Evolutionary conservation across 2,329 filamentous ascomycete genomes (phyloP), one percentile per base, ranked within the genome.

Genomic region (Elsinoe batatas): DNA sequence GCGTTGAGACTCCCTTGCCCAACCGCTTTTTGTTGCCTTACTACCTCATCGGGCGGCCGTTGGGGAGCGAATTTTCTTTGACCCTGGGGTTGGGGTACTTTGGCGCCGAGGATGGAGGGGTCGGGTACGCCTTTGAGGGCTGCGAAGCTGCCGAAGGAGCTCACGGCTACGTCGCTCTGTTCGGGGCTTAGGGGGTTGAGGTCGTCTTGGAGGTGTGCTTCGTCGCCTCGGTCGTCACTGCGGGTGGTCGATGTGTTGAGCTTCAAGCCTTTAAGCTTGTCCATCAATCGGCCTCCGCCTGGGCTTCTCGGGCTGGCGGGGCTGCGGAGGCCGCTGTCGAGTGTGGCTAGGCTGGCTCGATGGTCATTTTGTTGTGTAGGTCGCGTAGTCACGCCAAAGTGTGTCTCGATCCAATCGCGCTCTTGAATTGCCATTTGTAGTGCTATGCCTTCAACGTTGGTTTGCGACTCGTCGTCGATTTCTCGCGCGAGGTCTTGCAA

Each of bases 351-450:
- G 12, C 60, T 58, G 15, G 66, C 66, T 37, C 53, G 32, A 40
- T 55, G 53, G 36, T 17, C 59, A 35, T 53, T 54, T 61, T 49
- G 63, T 46, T 59, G 57, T 12, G 67, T 68, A 5, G 69, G 73
- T 59, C 69, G 75, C 54, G 71, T 69, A 40, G 64, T 67, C 1
- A 88, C 74, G 5, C 85, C 85, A 68, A 95, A 95, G 63, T 90
- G 88, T 46, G 83, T 76, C 64, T 88, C 80, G 53, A 95, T 90
- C 89, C 89, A 95, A 62, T 87, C 79, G 66, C 84, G 87, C 69
- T 95, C 90, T 57, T 88, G 82, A 47, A 88, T 68, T 0, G 85
- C 88, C 85, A 95, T 95, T 66, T 88, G 82, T 56, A 94, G 72
- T 1, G 87, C 90, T 15, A 95, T 81, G 17, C 90, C 87, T 71